Conservation (phyloP, 2,329 filamentous ascomycete species). For the Claviceps pazoutovae region DNA sequence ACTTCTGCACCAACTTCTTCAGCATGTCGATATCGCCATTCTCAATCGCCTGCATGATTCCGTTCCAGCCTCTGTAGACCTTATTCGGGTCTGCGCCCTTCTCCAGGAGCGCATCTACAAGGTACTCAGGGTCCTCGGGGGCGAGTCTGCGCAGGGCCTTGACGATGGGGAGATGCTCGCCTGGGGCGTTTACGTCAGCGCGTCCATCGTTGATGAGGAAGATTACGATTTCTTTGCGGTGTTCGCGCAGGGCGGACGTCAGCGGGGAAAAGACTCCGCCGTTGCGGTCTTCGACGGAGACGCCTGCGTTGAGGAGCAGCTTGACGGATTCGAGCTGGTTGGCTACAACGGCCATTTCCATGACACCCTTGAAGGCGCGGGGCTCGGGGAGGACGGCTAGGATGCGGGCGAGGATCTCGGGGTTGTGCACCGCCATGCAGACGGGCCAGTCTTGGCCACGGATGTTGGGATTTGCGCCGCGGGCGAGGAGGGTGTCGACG, state of each 20-base stretch:
- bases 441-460: conserved; percentile 58
- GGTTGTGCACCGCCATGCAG: conserved; percentile 51
- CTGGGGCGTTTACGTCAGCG: conserved; percentile 52
- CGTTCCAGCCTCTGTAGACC: conserved; percentile 53
- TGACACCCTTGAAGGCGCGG: conserved; percentile 48
- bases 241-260: conserved; percentile 52
- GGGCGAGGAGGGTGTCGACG: conserved; percentile 41
- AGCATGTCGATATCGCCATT: conserved; percentile 44
- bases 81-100: conserved; percentile 55
- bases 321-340: conserved; percentile 55
- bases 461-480: conserved; percentile 47
- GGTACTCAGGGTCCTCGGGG: conserved; percentile 37
- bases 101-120: conserved; percentile 48
- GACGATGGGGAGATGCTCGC: conserved; percentile 57
- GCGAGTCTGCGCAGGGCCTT: conserved; percentile 50
- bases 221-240: conserved; percentile 43
- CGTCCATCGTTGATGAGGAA: conserved; percentile 48
- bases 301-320: conserved; percentile 47
- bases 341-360: conserved; percentile 54
- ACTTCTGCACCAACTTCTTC: conserved; percentile 33
- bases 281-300: conserved; percentile 57
- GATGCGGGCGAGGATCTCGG: conserved; percentile 44
- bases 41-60: conserved; percentile 50
- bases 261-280: conserved; percentile 59
- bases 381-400: conserved; percentile 43